Percentiles rank a stretch among this genome's conserved stretches.
These are phyloP conservation scores for Ricinus communis DNA, from an alignment of 345 rosid genomes.

Conservation along the genomic window DNA sequence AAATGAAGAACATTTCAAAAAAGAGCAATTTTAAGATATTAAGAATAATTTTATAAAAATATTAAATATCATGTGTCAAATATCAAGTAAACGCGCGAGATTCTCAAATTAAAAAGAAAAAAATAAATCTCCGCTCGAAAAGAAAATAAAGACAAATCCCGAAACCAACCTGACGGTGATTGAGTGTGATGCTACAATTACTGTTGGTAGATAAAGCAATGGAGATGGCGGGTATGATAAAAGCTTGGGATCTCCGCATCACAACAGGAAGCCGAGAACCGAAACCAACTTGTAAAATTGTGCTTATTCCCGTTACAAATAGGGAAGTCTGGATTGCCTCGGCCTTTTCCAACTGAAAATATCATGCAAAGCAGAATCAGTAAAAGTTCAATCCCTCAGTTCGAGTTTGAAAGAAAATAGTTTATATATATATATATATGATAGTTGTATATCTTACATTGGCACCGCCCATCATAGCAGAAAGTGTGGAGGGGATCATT, in stretches of 20 bases:
- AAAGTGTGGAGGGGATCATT: constrained; percentile 39
- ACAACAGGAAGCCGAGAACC: constrained; percentile 82
- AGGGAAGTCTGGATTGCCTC: constrained; percentile 63
- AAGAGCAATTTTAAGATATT: too few species aligned
- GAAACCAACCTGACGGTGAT: constrained; percentile 51
- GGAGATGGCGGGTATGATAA: constrained; percentile 60
- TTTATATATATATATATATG: too few species aligned
- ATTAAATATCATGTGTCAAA: too few species aligned
- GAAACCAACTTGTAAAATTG: constrained; percentile 64
- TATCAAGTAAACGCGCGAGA: too few species aligned
- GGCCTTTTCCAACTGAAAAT: constrained; percentile 65
- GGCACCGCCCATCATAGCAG: constrained; percentile 77
- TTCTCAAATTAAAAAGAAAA: too few species aligned
- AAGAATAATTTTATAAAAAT: too few species aligned
- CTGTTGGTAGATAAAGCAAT: constrained; percentile 47
- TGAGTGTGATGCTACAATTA: constrained; percentile 16
- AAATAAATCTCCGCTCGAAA: too few species aligned
- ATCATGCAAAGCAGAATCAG: not conserved
- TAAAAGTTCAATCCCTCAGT: not conserved
- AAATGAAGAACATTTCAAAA: too few species aligned
- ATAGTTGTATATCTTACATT: constrained; percentile 36
- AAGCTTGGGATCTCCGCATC: constrained; percentile 70
- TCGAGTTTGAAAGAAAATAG: too few species aligned
- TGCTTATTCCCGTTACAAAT: constrained; percentile 73
- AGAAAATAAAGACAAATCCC: not conserved